Base-by-base conservation (phyloP, 129 eudicot genomes). In the Kitagawia praeruptora region DNA sequence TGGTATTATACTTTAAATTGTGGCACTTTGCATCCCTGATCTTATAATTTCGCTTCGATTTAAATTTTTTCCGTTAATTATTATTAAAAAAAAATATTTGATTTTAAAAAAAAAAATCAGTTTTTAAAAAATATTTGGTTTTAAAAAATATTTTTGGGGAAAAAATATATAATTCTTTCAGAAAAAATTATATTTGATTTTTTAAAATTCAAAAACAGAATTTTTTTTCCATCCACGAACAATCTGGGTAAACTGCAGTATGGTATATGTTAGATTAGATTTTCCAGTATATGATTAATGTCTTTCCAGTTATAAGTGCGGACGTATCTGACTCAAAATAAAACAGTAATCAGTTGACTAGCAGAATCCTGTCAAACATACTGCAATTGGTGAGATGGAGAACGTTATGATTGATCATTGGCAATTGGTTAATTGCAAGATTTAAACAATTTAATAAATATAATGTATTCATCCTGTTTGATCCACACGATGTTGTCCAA, bases 201-300 rank as follows among this genome's bases (percentile, higher is more conserved):
- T n/a, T n/a, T n/a, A n/a, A n/a, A n/a, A n/a, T n/a, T n/a, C n/a
- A n/a, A n/a, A n/a, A n/a, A n/a, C n/a, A n/a, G n/a, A n/a, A n/a
- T n/a, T n/a, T n/a, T n/a, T n/a, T n/a, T n/a, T n/a, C 99, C 99
- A 78, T 96, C 99, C 21, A 96, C 87, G 28, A 85, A 85, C 79
- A 96, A 83, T 78, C 83, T 89, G 9, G 98, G 98, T 80, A 91
- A 84, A 19, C 98, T 96, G 95, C 88, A 82, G 16, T 10, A 56
- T 28, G 75, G 40, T 12, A 38, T 72, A 12, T 42, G 41, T 28
- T 28, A 42, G 40, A 54, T 79, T 78, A 72, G 5, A 19, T 70
- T 64, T 25, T 40, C 73, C 41, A 75, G 16, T 74, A 67, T 67
- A 13, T 27, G 25, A 63, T 0, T 3, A 8, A 39, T 63, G 70